Conservation (phyloP, 306 rosid species). For the Begonia peltatifolia region DNA sequence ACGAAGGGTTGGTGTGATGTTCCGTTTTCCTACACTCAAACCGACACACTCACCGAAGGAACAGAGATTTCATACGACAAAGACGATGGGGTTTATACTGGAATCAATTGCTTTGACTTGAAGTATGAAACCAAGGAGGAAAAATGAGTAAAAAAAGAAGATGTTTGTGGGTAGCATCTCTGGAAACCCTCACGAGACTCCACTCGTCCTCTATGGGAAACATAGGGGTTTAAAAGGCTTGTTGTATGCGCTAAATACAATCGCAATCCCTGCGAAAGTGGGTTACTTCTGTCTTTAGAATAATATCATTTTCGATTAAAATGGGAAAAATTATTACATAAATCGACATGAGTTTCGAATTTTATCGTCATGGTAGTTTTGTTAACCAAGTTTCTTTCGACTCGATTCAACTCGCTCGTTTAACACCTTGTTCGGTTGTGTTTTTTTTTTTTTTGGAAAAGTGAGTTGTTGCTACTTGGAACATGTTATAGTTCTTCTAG, state of each 20-base stretch:
- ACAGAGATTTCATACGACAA: neutral
- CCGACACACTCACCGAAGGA: conserved; percentile 4
- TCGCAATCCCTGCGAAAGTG: neutral
- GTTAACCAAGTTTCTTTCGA: no score
- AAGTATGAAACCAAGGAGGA: neutral
- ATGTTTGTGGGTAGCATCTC: neutral
- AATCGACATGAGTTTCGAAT: no score
- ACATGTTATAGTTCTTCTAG: no score
- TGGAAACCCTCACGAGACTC: neutral
- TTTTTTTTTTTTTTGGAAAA: no score
- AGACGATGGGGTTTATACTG: conserved; percentile 7
- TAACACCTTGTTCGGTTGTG: no score
- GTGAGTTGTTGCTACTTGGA: no score
- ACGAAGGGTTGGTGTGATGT: conserved; percentile 5
- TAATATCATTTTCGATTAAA: no score
- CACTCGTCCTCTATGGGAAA: neutral
- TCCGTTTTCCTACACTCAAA: conserved; percentile 5
- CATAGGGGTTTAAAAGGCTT: neutral
- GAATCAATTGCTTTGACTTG: conserved; percentile 1
- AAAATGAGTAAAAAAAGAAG: neutral
- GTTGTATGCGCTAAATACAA: neutral
- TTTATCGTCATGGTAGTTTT: no score
- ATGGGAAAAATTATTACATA: no score
- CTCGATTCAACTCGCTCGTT: no score
- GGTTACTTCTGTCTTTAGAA: neutral